These are phyloP conservation scores for Cornus suecica DNA, from an alignment of 148 eudicot genomes.

Conservation along the genomic window DNA sequence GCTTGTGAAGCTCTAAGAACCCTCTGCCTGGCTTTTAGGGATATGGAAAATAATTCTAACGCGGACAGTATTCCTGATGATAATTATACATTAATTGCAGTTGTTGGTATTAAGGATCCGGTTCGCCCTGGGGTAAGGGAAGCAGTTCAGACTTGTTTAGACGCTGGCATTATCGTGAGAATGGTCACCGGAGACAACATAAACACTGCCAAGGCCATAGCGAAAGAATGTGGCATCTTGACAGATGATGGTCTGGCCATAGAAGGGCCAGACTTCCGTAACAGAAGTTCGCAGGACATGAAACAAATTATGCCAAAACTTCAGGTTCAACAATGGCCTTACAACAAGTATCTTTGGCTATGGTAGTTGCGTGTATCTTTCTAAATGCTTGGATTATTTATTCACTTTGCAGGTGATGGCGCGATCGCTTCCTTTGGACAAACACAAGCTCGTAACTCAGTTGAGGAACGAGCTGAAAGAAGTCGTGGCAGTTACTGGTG, in stretches of 20 bases:
- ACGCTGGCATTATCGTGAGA: slow-evolving; percentile 68
- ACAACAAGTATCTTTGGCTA: background rate
- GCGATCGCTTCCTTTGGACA: slow-evolving; percentile 57
- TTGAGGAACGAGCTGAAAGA: slow-evolving; percentile 46
- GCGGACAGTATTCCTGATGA: slow-evolving; percentile 49
- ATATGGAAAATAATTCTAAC: slow-evolving; percentile 24
- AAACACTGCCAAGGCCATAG: slow-evolving; percentile 86
- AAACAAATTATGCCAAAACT: slow-evolving; percentile 61
- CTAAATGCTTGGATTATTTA: background rate
- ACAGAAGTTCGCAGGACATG: slow-evolving; percentile 52
- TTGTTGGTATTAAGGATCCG: slow-evolving; percentile 88
- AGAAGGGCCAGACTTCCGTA: slow-evolving; percentile 65
- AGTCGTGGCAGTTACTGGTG: slow-evolving; percentile 68
- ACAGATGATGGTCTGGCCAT: slow-evolving; percentile 67
- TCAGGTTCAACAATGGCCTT: slow-evolving; percentile 42
- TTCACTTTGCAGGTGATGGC: slow-evolving; percentile 52
- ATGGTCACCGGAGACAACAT: slow-evolving; percentile 94
- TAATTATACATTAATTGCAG: slow-evolving; percentile 49
- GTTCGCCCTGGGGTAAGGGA: slow-evolving; percentile 81
- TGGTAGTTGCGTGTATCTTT: background rate
- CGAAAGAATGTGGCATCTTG: slow-evolving; percentile 84
- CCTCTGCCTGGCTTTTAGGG: slow-evolving; percentile 66
- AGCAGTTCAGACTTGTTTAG: slow-evolving; percentile 73
- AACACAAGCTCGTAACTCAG: slow-evolving; percentile 47
- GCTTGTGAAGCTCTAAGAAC: slow-evolving; percentile 77